A percentile compares a stretch with the other conserved stretches of the same genome.
These are phyloP conservation scores for Strobilomyces dryophilus DNA, from an alignment of 768 basidiomycete species.

Conservation along the genomic window DNA sequence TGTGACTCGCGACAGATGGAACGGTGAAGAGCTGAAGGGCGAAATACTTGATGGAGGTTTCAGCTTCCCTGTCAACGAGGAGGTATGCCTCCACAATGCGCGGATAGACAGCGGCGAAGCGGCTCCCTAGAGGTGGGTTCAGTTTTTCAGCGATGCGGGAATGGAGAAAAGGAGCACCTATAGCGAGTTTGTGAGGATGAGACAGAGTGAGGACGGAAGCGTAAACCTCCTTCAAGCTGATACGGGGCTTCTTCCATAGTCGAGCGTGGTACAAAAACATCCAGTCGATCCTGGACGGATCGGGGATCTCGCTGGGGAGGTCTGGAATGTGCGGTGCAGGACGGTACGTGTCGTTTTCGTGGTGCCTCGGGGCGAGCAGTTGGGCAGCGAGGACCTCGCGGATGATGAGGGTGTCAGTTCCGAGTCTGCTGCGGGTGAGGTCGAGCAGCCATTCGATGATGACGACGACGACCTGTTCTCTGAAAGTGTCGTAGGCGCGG, in stretches of 20 bases:
- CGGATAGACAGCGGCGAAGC: constrained; percentile 82
- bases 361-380: constrained; percentile 56
- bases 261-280: constrained; percentile 78
- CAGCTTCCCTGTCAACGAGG: constrained; percentile 88
- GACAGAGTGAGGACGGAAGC: constrained; percentile 69
- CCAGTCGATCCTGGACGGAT: constrained; percentile 66
- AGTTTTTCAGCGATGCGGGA: constrained; percentile 1
- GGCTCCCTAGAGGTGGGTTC: constrained; percentile 52
- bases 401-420: constrained; percentile 60
- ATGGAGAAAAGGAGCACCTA: constrained; percentile 48
- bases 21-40: constrained; percentile 91
- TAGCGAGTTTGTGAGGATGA: constrained; percentile 66
- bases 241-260: constrained; percentile 80
- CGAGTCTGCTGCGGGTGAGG: constrained; percentile 67
- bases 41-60: constrained; percentile 92
- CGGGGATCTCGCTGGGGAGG: constrained; percentile 37
- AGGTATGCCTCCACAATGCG: constrained; percentile 88
- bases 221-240: constrained; percentile 81
- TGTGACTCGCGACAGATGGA: constrained; percentile 76
- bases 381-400: constrained; percentile 72
- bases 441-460: constrained; percentile 86
- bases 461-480: constrained; percentile 79
- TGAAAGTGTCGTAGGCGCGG: constrained; percentile 81
- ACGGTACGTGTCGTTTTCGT: constrained; percentile 45
- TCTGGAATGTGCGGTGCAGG: constrained; percentile 35